Percentiles rank a stretch among this genome's conserved stretches.
These are phyloP conservation scores for Aspergillus pseudoglaucus DNA, from an alignment of 2,329 filamentous ascomycete genomes.

Conservation along the genomic window DNA sequence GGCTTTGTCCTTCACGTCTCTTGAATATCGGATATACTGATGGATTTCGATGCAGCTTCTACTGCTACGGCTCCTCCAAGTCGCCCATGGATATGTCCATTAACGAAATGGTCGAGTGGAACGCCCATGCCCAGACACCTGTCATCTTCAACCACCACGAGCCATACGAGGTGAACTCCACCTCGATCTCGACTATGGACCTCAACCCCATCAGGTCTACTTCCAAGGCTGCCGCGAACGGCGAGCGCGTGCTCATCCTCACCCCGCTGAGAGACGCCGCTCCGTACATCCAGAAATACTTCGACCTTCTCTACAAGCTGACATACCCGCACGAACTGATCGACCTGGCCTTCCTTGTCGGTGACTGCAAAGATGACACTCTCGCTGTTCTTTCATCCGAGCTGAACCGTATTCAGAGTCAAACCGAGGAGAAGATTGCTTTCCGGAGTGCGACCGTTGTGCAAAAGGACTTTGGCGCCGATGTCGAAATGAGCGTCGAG, in stretches of 20 bases:
- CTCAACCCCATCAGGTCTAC: slow-evolving; percentile 82
- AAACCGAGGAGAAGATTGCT: slow-evolving; percentile 65
- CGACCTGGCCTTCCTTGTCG: slow-evolving; percentile 88
- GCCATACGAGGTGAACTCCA: slow-evolving; percentile 74
- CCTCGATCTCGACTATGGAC: slow-evolving; percentile 70
- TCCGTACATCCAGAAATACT: slow-evolving; percentile 76
- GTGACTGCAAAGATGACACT: slow-evolving; percentile 87
- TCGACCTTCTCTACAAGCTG: slow-evolving; percentile 82
- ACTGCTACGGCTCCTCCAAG: slow-evolving; percentile 93
- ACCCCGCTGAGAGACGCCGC: slow-evolving; percentile 90
- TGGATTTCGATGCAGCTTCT: slow-evolving; percentile 59
- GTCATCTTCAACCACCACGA: slow-evolving; percentile 95
- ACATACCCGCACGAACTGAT: slow-evolving; percentile 94
- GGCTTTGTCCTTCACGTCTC: slow-evolving; percentile 17
- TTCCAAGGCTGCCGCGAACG: slow-evolving; percentile 66
- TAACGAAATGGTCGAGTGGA: slow-evolving; percentile 88
- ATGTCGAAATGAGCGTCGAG: slow-evolving; percentile 69
- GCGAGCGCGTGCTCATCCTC: slow-evolving; percentile 83
- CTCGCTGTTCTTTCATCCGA: slow-evolving; percentile 78
- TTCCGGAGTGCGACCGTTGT: slow-evolving; percentile 82
- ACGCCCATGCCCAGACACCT: slow-evolving; percentile 79
- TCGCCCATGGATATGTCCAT: slow-evolving; percentile 92
- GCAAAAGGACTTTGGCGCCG: slow-evolving; percentile 81
- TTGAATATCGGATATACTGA: slow-evolving; percentile 2
- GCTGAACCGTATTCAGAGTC: slow-evolving; percentile 78